phyloP scores from a whole-genome alignment of 805 yeast genomes.

The Ogataea dorogensis region DNA sequence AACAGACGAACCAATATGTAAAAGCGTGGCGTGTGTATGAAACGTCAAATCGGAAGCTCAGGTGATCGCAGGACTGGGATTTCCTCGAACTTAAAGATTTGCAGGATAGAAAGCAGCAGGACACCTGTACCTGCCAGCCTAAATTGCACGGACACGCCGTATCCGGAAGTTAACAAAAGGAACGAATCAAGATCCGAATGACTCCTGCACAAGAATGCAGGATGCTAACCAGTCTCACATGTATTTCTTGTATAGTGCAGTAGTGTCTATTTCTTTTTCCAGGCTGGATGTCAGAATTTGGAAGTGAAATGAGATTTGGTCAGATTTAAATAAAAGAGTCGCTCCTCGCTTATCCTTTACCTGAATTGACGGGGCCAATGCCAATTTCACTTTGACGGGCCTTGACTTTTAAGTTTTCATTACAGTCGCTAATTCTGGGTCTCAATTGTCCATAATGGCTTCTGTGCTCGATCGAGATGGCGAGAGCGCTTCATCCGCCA shows the following conservation, averaged over 20 bases:
- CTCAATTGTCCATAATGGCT: conserved; percentile 10
- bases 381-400: neutral
- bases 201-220: conserved; percentile 3
- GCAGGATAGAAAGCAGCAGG: no score
- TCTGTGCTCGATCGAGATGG: conserved; percentile 13
- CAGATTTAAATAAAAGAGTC: conserved; percentile 4
- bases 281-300: conserved; percentile 9
- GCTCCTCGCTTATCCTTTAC: conserved; percentile 1
- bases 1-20: no score
- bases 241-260: conserved; percentile 7
- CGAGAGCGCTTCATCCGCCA: conserved; percentile 8
- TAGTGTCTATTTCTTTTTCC: conserved; percentile 8
- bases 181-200: neutral
- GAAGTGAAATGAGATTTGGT: conserved; percentile 15
- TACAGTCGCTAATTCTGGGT: conserved; percentile 4
- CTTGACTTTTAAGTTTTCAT: neutral
- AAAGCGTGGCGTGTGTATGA: no score
- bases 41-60: no score
- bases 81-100: no score
- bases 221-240: conserved; percentile 1
- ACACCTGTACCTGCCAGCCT: conserved; percentile 1
- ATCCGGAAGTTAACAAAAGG: neutral
- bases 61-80: no score
- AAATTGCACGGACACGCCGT: neutral
- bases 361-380: neutral